Conservation (phyloP, 768 basidiomycete genomes). For the Pisolithus marmoratus region DNA sequence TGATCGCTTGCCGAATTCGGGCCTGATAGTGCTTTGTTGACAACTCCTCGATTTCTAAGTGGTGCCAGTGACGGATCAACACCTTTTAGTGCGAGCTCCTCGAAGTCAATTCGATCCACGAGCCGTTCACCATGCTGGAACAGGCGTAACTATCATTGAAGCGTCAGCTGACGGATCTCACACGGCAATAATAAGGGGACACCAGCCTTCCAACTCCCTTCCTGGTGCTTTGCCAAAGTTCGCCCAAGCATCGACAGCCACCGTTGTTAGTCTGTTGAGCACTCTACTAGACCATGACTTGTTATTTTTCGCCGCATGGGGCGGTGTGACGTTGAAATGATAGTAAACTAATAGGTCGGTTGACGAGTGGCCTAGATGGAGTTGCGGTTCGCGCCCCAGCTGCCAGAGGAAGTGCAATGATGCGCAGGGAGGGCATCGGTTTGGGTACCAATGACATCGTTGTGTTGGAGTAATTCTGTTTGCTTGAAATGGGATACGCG, state of each 20-base stretch:
- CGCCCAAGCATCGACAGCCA: constrained; percentile 56
- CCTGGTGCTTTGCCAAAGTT: constrained; percentile 58
- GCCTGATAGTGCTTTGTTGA: no score
- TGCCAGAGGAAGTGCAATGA: constrained; percentile 42
- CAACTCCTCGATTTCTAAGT: constrained; percentile 22
- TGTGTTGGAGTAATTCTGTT: no score
- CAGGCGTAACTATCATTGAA: constrained; percentile 43
- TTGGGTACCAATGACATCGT: constrained; percentile 14
- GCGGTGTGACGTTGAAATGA: constrained; percentile 28
- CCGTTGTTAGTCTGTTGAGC: constrained; percentile 44
- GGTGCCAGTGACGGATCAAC: constrained; percentile 69
- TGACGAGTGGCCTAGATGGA: constrained; percentile 8
- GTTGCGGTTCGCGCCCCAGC: constrained; percentile 10
- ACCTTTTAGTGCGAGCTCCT: constrained; percentile 70
- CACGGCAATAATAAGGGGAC: not conserved
- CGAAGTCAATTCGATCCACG: constrained; percentile 70
- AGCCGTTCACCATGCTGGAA: constrained; percentile 63
- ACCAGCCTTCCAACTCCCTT: constrained; percentile 70
- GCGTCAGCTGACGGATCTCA: constrained; percentile 3
- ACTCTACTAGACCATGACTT: constrained; percentile 16
- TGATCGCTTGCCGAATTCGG: constrained; percentile 8
- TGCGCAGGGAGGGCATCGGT: constrained; percentile 33
- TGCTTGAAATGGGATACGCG: no score
- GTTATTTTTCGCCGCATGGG: constrained; percentile 31
- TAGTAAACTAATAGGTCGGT: constrained; percentile 37